Base-by-base conservation (phyloP, 1,284 basidiomycete genomes). In the Melampsora medusae region DNA sequence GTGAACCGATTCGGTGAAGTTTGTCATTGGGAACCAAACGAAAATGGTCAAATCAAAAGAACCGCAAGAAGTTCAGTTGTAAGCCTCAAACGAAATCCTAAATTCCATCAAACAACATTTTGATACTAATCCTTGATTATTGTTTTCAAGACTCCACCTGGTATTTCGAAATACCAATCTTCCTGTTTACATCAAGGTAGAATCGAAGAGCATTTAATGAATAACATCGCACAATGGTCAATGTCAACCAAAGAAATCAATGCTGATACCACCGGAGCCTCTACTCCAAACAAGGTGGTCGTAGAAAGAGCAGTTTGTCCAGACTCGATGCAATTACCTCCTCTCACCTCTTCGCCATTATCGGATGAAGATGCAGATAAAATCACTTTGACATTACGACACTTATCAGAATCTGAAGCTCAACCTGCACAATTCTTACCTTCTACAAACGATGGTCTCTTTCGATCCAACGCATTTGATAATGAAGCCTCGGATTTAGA, bases 331-430 rank as follows among this genome's bases (percentile, higher is more conserved):
- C 68, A 25, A 16, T 33, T 76, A 42, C 74, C 67, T 1, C 56
- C 60, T 4, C 3, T 56, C 6, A 31, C 38, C 1, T 56, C 74
- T n/a, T 76, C 74, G 12, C 67, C 74, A 7, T 59, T 76, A 46
- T 76, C 74, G 35, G 59, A 62, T 42, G 42, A 16, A n/a, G 46
- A 42, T 6, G 67, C 65, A 28, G 74, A 76, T 46, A 59, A 67
- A 6, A 69, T 76, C 9, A 78, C 77, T 12, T 80, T 82, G 50
- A 78, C 62, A 22, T 68, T 82, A 7, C 79, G 81, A 14, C 80
- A 82, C 49, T 74, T 82, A 10, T 78, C 78, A 16, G 81, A 82
- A 66, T 80, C 78, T 19, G 81, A 82, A 72, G 79, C 81, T 10
- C 79, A 79, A 42, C 81, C 81, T 25, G 74, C 74, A 4, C 74